Evolutionary conservation across 352 stramenopile genomes (phyloP).

Genomic region (Phytophthora colocasiae): DNA sequence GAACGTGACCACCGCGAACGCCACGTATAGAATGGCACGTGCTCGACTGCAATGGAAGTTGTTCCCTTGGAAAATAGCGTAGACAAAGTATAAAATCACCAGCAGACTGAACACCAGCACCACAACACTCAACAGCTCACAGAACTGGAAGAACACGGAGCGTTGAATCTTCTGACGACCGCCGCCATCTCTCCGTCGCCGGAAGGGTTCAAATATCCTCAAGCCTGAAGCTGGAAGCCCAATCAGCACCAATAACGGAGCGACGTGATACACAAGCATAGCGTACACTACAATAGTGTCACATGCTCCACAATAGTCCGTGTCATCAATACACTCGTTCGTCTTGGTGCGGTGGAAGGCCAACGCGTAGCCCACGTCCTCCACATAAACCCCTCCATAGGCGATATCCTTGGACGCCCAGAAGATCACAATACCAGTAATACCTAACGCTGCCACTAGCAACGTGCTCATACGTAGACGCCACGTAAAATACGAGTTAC

Average conservation of each 20-base stretch:
- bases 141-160: conserved; percentile 78
- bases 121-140: conserved; percentile 67
- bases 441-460: conserved; percentile 46
- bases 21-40: conserved; percentile 48
- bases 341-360: conserved; percentile 51
- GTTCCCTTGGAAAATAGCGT: conserved; percentile 67
- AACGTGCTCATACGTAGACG: conserved; percentile 60
- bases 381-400: conserved; percentile 60
- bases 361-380: conserved; percentile 45
- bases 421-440: conserved; percentile 54
- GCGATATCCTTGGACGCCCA: conserved; percentile 47
- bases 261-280: conserved; percentile 71
- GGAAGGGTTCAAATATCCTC: conserved; percentile 77
- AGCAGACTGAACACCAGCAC: conserved; percentile 60
- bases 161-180: conserved; percentile 72
- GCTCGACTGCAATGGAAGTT: conserved; percentile 69
- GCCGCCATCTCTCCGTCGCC: conserved; percentile 39
- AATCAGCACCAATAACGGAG: conserved; percentile 67
- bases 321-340: conserved; percentile 27
- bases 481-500: conserved; percentile 87
- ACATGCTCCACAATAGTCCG: conserved; percentile 59
- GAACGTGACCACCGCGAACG: conserved; percentile 58
- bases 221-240: conserved; percentile 67
- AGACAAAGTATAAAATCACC: conserved; percentile 71
- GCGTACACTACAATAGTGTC: conserved; percentile 71